A percentile compares a stretch with the other conserved stretches of the same genome.
Evolutionary conservation across 2,329 filamentous ascomycete species (phyloP).

Genomic region (Aureobasidium sp.): DNA sequence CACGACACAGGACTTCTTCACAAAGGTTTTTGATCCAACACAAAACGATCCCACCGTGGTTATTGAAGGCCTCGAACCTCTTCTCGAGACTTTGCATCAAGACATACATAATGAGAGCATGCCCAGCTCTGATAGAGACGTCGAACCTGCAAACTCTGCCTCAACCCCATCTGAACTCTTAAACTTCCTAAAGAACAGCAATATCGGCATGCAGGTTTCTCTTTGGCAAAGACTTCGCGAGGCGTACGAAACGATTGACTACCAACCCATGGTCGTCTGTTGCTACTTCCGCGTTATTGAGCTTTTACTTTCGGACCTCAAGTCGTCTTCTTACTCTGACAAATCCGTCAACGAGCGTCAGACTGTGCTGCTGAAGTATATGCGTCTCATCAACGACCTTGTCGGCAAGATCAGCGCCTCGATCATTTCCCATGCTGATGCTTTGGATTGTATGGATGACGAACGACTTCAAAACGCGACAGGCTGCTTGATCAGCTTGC

Average conservation of each 20-base stretch:
- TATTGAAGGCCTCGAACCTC: constrained; percentile 87
- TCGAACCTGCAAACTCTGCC: not conserved
- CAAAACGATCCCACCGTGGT: constrained; percentile 72
- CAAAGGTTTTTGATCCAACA: constrained; percentile 79
- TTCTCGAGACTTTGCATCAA: constrained; percentile 62
- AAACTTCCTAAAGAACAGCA: constrained; percentile 75
- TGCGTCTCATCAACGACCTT: constrained; percentile 73
- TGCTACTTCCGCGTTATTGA: constrained; percentile 82
- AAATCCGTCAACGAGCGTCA: constrained; percentile 58
- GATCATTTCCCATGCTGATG: constrained; percentile 53
- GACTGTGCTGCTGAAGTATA: constrained; percentile 63
- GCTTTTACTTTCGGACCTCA: constrained; percentile 66
- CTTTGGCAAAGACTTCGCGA: constrained; percentile 88
- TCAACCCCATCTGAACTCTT: constrained; percentile 62
- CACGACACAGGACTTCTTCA: constrained; percentile 94
- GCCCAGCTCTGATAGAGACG: not conserved
- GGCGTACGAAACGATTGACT: constrained; percentile 79
- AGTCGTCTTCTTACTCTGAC: constrained; percentile 50
- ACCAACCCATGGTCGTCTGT: constrained; percentile 79
- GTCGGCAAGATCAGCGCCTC: constrained; percentile 64
- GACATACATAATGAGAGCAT: not conserved
- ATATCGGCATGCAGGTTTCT: constrained; percentile 74
- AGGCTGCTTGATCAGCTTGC: constrained; percentile 62
- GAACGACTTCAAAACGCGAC: constrained; percentile 69
- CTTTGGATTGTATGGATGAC: constrained; percentile 80